Conservation (phyloP, 331 rosid species). For the Quercus lobata region DNA sequence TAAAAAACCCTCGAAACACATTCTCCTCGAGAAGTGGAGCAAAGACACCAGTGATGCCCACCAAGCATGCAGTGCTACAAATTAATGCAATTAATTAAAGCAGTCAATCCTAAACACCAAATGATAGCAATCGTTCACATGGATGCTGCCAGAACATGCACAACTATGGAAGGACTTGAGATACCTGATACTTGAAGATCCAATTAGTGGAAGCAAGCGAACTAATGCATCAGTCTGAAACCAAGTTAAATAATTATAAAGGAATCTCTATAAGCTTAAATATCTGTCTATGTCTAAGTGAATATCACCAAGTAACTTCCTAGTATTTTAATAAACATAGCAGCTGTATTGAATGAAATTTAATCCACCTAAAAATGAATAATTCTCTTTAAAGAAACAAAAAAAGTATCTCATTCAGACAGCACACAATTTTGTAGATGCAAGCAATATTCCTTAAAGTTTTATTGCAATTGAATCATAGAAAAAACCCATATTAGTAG, state of each 20-base stretch:
- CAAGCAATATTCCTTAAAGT: background rate
- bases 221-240: constrained; percentile 93
- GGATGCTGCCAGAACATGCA: background rate
- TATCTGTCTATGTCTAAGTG: background rate
- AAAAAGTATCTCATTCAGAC: background rate
- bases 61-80: constrained; percentile 85
- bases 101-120: constrained; percentile 1
- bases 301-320: background rate
- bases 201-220: constrained; percentile 84
- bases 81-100: constrained; percentile 10
- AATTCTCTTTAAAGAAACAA: background rate
- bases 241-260: constrained; percentile 15
- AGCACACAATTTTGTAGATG: background rate
- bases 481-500: background rate
- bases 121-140: background rate
- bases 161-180: background rate
- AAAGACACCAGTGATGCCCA: constrained; percentile 81
- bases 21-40: constrained; percentile 97
- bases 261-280: background rate
- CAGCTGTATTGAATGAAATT: background rate
- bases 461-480: background rate
- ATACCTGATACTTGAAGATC: constrained; percentile 54
- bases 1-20: constrained; percentile 81
- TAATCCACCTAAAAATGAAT: background rate
- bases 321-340: background rate